A percentile compares a stretch with the other conserved stretches of the same genome.
Evolutionary conservation across 208 protist species (phyloP).

Genomic region (Naegleria lovaniensis): DNA sequence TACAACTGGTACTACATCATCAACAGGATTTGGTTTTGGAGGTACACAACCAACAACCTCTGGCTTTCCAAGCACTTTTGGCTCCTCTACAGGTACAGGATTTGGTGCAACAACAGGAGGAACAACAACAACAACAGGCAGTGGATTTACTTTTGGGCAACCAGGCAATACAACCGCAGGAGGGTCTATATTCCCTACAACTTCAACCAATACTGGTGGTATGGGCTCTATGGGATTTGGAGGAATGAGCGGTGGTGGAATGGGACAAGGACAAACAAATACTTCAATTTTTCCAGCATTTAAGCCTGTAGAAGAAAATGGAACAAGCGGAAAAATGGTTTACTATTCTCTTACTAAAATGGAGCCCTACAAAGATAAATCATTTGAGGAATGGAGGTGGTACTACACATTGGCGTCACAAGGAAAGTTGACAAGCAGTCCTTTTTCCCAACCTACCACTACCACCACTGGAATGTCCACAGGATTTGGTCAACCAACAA

Average conservation of each 20-base stretch:
- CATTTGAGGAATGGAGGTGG: constrained; percentile 22
- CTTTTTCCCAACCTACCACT: not conserved
- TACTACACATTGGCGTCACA: not conserved
- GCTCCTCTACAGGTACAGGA: not conserved
- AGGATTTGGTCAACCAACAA: not conserved
- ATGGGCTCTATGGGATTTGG: not conserved
- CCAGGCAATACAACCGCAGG: not conserved
- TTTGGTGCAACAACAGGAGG: not conserved
- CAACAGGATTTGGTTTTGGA: not conserved
- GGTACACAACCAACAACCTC: not conserved
- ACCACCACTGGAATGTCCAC: not conserved
- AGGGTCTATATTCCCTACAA: not conserved
- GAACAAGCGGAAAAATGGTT: not conserved
- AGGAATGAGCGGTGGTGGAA: not conserved
- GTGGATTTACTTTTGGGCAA: not conserved
- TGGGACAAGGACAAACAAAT: not conserved
- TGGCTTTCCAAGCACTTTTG: not conserved
- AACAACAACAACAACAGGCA: not conserved
- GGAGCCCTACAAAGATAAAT: not conserved
- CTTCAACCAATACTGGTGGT: not conserved
- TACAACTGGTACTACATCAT: not conserved
- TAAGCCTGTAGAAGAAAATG: not conserved
- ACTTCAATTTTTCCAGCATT: not conserved
- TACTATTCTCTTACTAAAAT: not conserved
- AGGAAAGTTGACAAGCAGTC: not conserved